Conservation (phyloP, 169 alveolate genomes). For the Perkinsus chesapeaki region DNA sequence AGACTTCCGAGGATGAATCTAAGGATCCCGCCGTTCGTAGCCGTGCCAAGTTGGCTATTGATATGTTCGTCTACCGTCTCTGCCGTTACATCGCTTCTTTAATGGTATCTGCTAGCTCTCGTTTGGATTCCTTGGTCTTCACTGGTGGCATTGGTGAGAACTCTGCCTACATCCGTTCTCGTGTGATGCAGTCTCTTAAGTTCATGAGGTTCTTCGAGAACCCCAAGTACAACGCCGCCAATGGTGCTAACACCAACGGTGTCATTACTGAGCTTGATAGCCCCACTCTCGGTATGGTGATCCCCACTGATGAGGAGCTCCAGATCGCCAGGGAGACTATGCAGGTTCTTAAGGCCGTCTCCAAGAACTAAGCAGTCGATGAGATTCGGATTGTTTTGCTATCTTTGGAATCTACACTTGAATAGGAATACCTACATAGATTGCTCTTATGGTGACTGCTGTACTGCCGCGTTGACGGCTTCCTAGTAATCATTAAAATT, state of each 20-base stretch:
- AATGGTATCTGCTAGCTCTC: not conserved
- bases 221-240: not conserved
- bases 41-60: not conserved
- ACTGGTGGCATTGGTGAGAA: conserved; percentile 2
- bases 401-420: not conserved
- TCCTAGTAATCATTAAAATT: no score
- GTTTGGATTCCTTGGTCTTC: not conserved
- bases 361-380: not conserved
- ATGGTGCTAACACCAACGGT: not conserved
- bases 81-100: not conserved
- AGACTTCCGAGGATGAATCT: not conserved
- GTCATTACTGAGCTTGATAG: not conserved
- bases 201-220: conserved; percentile 3
- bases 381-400: not conserved
- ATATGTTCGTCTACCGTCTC: not conserved
- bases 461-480: no score
- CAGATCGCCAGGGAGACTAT: not conserved
- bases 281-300: not conserved
- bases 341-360: not conserved
- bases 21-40: not conserved
- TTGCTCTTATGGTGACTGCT: no score
- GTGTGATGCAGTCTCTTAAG: conserved; percentile 2
- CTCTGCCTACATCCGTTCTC: not conserved
- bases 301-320: not conserved
- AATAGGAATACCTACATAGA: no score